A percentile compares a stretch with the other conserved stretches of the same genome.
Conservation (phyloP, 352 stramenopile genomes). For the Globisporangium radiosum region DNA sequence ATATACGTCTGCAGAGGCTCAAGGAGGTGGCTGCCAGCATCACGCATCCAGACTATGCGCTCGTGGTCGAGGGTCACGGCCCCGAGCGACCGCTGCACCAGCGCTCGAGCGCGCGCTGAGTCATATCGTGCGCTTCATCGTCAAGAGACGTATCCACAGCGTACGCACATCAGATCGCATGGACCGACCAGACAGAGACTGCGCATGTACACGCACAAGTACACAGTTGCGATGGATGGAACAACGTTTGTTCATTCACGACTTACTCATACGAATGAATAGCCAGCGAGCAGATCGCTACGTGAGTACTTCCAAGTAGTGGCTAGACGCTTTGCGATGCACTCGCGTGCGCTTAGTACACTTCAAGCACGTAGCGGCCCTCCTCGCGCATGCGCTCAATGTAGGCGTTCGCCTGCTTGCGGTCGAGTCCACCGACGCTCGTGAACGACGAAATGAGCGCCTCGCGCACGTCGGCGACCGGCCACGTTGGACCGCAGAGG, state of each 20-base stretch:
- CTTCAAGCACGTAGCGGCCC: constrained; percentile 76
- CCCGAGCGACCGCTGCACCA: constrained; percentile 34
- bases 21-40: constrained; percentile 26
- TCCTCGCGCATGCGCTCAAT: constrained; percentile 79
- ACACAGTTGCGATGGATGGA: neutral
- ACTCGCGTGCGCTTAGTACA: constrained; percentile 51
- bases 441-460: constrained; percentile 56
- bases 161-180: no score
- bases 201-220: neutral
- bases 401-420: constrained; percentile 59
- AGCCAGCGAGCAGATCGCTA: no score
- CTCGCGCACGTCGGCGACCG: constrained; percentile 67
- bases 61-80: constrained; percentile 51
- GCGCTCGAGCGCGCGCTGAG: neutral
- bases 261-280: neutral
- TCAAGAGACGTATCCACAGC: no score
- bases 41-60: constrained; percentile 30
- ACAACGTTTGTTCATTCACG: neutral
- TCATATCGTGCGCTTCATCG: no score
- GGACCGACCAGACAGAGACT: neutral
- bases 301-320: no score
- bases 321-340: no score
- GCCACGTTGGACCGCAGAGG: constrained; percentile 79
- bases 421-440: constrained; percentile 40
- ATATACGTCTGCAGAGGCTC: constrained; percentile 21